Evolutionary conservation across 2,329 filamentous ascomycete species (phyloP).

Genomic region (Aureobasidium sp.): DNA sequence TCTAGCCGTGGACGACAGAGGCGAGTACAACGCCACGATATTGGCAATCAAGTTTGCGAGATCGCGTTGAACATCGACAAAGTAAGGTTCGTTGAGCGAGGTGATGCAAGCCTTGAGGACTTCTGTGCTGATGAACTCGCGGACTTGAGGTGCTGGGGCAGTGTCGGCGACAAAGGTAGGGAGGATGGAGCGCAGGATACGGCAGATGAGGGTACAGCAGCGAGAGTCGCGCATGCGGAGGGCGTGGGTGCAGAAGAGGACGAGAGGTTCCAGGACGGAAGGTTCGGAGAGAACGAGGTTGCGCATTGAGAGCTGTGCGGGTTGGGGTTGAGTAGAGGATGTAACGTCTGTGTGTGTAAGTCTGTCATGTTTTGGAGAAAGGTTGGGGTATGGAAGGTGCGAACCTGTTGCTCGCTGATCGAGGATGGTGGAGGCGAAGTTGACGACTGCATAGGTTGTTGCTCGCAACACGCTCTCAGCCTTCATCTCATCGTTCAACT

Average conservation of each 20-base stretch:
- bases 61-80: conserved; percentile 92
- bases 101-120: conserved; percentile 85
- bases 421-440: conserved; percentile 83
- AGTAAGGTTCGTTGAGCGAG: conserved; percentile 89
- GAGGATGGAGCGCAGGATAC: conserved; percentile 78
- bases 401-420: conserved; percentile 38
- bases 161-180: conserved; percentile 57
- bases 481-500: conserved; percentile 92
- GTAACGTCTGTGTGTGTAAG: background rate
- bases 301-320: conserved; percentile 53
- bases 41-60: conserved; percentile 79
- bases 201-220: conserved; percentile 76
- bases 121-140: conserved; percentile 82
- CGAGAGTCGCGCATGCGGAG: conserved; percentile 84
- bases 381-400: background rate
- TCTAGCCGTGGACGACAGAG: conserved; percentile 60
- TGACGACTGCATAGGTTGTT: conserved; percentile 82
- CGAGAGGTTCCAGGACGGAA: conserved; percentile 73
- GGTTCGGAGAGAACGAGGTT: conserved; percentile 75
- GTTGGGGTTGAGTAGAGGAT: conserved; percentile 16
- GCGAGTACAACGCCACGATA: conserved; percentile 70
- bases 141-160: conserved; percentile 53
- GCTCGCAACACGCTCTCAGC: conserved; percentile 90
- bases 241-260: conserved; percentile 85
- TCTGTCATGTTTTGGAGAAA: background rate